Evolutionary conservation across 1,284 basidiomycete genomes (phyloP).

Genomic region (Boletus mariae): DNA sequence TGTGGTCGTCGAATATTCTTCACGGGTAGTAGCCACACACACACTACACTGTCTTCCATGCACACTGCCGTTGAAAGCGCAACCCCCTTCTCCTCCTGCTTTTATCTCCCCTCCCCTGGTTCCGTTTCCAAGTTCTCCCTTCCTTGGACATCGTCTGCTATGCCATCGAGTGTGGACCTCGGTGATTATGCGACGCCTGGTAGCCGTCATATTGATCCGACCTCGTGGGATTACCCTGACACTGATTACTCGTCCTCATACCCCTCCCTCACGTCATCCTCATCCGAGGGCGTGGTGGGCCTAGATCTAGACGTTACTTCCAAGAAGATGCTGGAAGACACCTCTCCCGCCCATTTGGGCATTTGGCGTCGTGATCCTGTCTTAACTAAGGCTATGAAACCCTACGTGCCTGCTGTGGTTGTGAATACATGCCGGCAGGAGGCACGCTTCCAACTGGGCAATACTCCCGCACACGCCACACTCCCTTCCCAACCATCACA

Average conservation of each 20-base stretch:
- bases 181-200: slow-evolving; percentile 37
- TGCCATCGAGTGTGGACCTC: slow-evolving; percentile 42
- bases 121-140: slow-evolving; percentile 40
- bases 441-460: slow-evolving; percentile 8
- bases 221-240: slow-evolving; percentile 33
- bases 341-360: slow-evolving; percentile 31
- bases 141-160: slow-evolving; percentile 32
- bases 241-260: slow-evolving; percentile 34
- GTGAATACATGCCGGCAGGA: slow-evolving; percentile 30
- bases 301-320: slow-evolving; percentile 33
- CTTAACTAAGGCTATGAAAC: slow-evolving; percentile 26
- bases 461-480: slow-evolving; percentile 10
- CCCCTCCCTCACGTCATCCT: slow-evolving; percentile 30
- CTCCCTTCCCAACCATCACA: slow-evolving; percentile 13
- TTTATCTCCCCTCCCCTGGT: slow-evolving; percentile 45
- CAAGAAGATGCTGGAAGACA: slow-evolving; percentile 32
- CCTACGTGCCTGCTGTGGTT: slow-evolving; percentile 28
- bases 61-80: slow-evolving; percentile 67
- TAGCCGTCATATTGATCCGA: slow-evolving; percentile 29
- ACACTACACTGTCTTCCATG: slow-evolving; percentile 60
- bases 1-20: slow-evolving; percentile 51
- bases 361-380: slow-evolving; percentile 32
- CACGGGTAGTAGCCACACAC: slow-evolving; percentile 46
- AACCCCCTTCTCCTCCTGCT: slow-evolving; percentile 49
- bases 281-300: slow-evolving; percentile 32